Base-by-base conservation (phyloP, 1,284 basidiomycete species). In the Boletus hoseneyae region DNA sequence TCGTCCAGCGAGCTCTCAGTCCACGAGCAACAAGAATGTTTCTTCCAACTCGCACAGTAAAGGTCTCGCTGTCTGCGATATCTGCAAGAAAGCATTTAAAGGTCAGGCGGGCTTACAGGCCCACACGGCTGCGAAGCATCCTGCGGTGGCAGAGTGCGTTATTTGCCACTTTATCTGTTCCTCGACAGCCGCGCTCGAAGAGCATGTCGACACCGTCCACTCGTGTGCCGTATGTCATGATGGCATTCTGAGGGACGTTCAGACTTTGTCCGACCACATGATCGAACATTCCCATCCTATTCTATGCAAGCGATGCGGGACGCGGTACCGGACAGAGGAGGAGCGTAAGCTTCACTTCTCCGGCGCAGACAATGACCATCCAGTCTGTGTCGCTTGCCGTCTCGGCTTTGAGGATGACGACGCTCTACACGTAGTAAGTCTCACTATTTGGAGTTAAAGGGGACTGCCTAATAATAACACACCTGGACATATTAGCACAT, bases 381-480 rank as follows among this genome's bases (percentile, higher is more conserved):
- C 66, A 1, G 47, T 57, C 36, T 66, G 67, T 42, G 19, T 34
- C 33, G 19, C 40, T 48, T 70, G 68, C 40, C 23, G 7, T 27
- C 45, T 57, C 3, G 65, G 67, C 21, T 60, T 70, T 25, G 64
- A 67, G 40, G 60, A 66, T 23, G 64, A 67, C 36, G 39, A 45
- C 3, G 49, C 42, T n/a, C 50, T 65, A 18, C 47, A 27, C 8
- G 42, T 33, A 16, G 65, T 66, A 47, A 55, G 66, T 55, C 35
- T 30, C 25, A 6, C 23, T 30, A 42, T 43, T 51, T 43, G 50
- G 48, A 41, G 44, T 56, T 48, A 27, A 42, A 32, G 41, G 39
- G 34, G 44, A 30, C 38, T 34, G n/a, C 37, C 18, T 16, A 13
- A 45, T 48, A n/a, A 38, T 66, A 16, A 16, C 23, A 67, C n/a